Percentiles rank a stretch among this genome's conserved stretches.
phyloP scores from a whole-genome alignment of 2,329 filamentous ascomycete genomes.

The Meredithiella fracta region DNA sequence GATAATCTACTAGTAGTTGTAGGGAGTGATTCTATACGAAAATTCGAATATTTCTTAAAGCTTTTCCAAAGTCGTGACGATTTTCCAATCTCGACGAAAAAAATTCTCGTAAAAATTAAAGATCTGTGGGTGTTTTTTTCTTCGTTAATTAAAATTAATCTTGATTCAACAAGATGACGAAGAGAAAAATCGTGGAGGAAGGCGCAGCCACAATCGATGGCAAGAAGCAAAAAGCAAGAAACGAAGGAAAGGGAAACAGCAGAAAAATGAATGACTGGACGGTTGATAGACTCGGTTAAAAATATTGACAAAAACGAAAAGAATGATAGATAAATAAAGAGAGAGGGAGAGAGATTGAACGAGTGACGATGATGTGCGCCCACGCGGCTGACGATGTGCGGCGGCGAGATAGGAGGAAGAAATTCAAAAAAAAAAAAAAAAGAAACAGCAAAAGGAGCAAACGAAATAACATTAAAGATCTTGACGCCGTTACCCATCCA shows the following conservation, averaged over 20 bases:
- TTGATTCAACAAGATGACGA: too few species aligned
- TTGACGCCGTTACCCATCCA: background rate
- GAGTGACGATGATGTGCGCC: slow-evolving; percentile 4
- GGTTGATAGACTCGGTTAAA: background rate
- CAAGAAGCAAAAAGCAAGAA: background rate
- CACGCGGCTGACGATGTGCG: background rate
- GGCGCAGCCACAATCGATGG: too few species aligned
- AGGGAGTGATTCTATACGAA: background rate
- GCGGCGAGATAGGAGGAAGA: background rate
- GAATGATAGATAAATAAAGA: background rate
- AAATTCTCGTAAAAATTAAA: background rate
- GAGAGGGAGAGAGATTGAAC: background rate
- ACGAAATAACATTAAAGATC: background rate
- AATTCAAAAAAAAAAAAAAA: background rate
- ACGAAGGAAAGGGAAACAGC: slow-evolving; percentile 3
- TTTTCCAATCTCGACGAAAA: background rate
- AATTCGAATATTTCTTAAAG: background rate
- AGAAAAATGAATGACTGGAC: slow-evolving; percentile 4
- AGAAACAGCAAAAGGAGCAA: background rate
- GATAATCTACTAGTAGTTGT: background rate
- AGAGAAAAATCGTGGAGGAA: background rate
- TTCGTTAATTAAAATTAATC: background rate
- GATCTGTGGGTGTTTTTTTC: background rate
- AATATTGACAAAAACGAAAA: background rate
- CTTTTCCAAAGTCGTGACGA: background rate